Evolutionary conservation across 331 rosid species (phyloP), one percentile per base, ranked within the genome.

Genomic region (Quercus lobata): DNA sequence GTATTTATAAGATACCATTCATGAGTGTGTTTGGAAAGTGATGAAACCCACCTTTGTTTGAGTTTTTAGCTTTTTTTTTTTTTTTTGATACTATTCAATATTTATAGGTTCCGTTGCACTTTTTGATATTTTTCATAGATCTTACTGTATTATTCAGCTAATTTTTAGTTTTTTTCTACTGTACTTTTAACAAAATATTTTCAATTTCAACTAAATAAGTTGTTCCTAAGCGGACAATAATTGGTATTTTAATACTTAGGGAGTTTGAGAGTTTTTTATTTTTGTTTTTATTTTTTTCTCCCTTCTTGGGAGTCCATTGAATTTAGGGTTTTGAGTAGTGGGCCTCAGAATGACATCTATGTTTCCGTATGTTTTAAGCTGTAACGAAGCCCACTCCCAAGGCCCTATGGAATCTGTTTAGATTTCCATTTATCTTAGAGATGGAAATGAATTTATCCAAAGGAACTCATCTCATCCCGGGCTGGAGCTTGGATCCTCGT

Each of bases 51-150:
- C 46, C 0, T 37, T 37, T 37, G 0, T 37, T 37, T 37, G 46
- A 37, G 46, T 37, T 37, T 37, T 37, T 37, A 7, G 11, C 11
- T 37, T 37, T 7, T 37, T 7, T 7, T 37, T 7, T 37, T 37
- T 7, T 37, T 37, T 37, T 37, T 37, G 2, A 8, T 22, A 22
- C 11, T 0, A 37, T 37, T 37, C 3, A 37, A 37, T 7, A 0
- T 37, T 37, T 1, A 37, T 37, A 0, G 2, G 1, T 7, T 1
- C 0, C 0, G 2, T 37, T 37, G 46, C 3, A 37, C 0, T 37
- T 7, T 37, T 37, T 37, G 10, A 8, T 37, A 37, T 7, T 37
- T 7, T 37, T 37, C 0, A 2, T 37, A 7, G 0, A 7, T 37
- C 1, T 0, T 7, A 37, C 0, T 7, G 1, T 7, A 37, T 1